Conservation (phyloP, 1,284 basidiomycete genomes). For the Laetiporus sulphureus region DNA sequence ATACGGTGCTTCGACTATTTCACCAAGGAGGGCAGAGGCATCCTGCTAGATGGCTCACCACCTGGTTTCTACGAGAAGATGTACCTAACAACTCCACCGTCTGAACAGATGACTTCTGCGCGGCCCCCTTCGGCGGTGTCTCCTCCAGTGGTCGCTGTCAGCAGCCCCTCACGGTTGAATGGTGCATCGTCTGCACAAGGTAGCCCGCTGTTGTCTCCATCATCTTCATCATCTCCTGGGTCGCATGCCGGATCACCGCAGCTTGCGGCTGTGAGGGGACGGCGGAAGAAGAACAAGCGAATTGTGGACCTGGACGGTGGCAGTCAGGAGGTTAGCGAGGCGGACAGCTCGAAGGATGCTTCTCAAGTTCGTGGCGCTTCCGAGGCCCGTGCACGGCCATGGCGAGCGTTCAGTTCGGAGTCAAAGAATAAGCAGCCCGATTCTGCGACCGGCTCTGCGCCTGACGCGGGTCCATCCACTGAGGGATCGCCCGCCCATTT, state of each 20-base stretch:
- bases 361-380: conserved; percentile 14
- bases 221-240: conserved; percentile 27
- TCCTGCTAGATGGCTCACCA: conserved; percentile 68
- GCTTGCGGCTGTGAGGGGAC: conserved; percentile 35
- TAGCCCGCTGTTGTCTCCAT: conserved; percentile 18
- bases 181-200: conserved; percentile 27
- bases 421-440: neutral
- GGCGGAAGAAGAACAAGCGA: conserved; percentile 56
- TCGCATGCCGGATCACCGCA: conserved; percentile 39
- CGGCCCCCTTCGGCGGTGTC: conserved; percentile 42
- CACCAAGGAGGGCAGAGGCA: conserved; percentile 68
- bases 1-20: conserved; percentile 79
- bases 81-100: conserved; percentile 40
- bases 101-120: conserved; percentile 46
- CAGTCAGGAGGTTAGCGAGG: conserved; percentile 26
- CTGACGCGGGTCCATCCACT: conserved; percentile 1
- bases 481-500: neutral
- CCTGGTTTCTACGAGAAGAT: conserved; percentile 77
- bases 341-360: conserved; percentile 19
- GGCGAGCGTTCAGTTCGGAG: neutral
- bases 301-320: conserved; percentile 61
- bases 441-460: neutral
- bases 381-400: neutral
- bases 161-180: conserved; percentile 21
- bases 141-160: conserved; percentile 54